A percentile compares a stretch with the other conserved stretches of the same genome.
Conservation (phyloP, 2,329 filamentous ascomycete species). For the Diaporthe longicolla region DNA sequence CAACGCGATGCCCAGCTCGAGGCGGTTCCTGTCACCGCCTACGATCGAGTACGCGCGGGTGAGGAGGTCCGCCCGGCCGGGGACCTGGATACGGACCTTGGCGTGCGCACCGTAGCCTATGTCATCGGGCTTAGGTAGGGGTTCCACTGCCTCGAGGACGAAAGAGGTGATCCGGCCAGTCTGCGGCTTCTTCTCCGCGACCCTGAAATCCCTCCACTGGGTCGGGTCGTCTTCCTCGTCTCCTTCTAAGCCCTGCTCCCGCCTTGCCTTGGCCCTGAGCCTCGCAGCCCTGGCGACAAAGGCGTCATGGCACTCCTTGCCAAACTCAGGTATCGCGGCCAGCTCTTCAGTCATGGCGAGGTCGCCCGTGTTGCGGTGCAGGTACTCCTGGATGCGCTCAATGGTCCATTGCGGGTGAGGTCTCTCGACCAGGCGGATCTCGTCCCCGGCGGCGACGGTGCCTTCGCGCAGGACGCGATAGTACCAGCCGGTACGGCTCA, state of each 20-base stretch:
- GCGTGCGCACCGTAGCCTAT: conserved; percentile 66
- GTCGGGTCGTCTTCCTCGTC: conserved; percentile 44
- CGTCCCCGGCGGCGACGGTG: conserved; percentile 67
- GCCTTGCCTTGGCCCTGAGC: conserved; percentile 48
- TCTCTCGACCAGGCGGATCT: conserved; percentile 68
- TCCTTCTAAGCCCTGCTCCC: conserved; percentile 42
- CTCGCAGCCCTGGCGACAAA: conserved; percentile 68
- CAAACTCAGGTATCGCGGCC: conserved; percentile 64
- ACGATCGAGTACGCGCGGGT: conserved; percentile 74
- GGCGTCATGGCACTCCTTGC: conserved; percentile 61
- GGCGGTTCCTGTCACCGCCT: conserved; percentile 61
- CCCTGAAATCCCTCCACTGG: conserved; percentile 61
- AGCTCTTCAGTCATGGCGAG: conserved; percentile 66
- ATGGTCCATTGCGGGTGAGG: conserved; percentile 73
- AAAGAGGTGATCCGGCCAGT: conserved; percentile 67
- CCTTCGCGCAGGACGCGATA: conserved; percentile 73
- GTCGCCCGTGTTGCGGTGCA: conserved; percentile 68
- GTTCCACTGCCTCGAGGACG: conserved; percentile 61
- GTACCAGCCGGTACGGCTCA: conserved; percentile 75
- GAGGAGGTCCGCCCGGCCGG: conserved; percentile 61
- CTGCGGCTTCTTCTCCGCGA: conserved; percentile 65
- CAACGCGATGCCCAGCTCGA: conserved; percentile 72
- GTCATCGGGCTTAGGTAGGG: conserved; percentile 53
- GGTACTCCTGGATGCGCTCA: conserved; percentile 72
- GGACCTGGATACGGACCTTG: conserved; percentile 62